Percentiles rank a stretch among this genome's conserved stretches.
Conservation (phyloP, 2,329 filamentous ascomycete species). For the Sporothrix euskadiensis region DNA sequence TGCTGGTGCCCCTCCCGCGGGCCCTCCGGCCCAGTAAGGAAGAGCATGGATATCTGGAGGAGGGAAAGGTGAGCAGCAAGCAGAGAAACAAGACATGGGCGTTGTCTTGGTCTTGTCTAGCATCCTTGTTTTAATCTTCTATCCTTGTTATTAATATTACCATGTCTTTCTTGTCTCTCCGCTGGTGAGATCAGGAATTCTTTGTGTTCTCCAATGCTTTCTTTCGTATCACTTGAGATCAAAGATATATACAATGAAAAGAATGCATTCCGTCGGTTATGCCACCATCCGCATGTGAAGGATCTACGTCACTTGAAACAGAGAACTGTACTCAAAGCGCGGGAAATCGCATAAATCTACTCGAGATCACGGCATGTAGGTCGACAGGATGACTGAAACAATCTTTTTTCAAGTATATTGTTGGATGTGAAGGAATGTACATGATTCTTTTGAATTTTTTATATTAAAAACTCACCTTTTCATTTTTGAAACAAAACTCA, state of each 20-base stretch:
- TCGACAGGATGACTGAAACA: background rate
- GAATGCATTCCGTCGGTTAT: background rate
- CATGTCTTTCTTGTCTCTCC: background rate
- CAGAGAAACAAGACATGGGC: background rate
- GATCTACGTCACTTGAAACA: background rate
- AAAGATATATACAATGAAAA: too few relatives aligned
- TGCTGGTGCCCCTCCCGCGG: background rate
- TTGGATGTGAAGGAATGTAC: too few relatives aligned
- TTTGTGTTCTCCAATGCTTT: background rate
- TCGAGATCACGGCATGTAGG: background rate
- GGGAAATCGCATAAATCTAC: background rate
- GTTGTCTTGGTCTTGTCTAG: background rate
- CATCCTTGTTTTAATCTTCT: slow-evolving; percentile 5
- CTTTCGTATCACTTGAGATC: background rate
- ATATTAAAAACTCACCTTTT: background rate
- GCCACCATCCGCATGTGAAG: background rate
- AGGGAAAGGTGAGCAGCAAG: background rate
- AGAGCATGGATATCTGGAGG: background rate
- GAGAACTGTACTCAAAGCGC: background rate
- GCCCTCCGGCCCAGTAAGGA: background rate
- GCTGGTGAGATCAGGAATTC: background rate
- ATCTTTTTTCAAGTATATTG: too few relatives aligned
- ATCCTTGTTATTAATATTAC: background rate
- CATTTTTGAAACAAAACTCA: background rate
- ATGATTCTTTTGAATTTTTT: background rate